Conservation (phyloP, 192 early-diverging fungal genomes). For the Gigaspora rosea region DNA sequence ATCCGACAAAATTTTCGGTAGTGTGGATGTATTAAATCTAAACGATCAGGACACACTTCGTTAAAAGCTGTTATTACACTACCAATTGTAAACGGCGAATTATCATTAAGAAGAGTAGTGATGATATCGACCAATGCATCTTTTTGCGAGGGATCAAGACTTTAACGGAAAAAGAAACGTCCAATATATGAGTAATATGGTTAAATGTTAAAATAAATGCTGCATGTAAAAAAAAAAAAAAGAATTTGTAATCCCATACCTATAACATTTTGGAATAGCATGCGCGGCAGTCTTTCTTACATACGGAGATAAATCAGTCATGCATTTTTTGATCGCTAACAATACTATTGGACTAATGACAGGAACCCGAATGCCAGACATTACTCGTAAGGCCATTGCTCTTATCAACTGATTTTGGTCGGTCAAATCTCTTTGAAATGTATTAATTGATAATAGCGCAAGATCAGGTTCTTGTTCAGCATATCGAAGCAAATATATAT, state of each 20-base stretch:
- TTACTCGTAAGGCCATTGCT: constrained; percentile 92
- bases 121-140: constrained; percentile 80
- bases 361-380: constrained; percentile 92
- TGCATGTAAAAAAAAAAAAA: neutral
- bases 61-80: constrained; percentile 83
- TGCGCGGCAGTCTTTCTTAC: constrained; percentile 92
- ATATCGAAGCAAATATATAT: constrained; percentile 94
- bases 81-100: constrained; percentile 85
- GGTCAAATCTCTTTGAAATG: constrained; percentile 94
- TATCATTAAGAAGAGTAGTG: constrained; percentile 75
- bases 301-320: constrained; percentile 85
- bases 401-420: constrained; percentile 93
- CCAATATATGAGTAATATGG: neutral
- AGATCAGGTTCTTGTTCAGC: constrained; percentile 97
- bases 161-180: constrained; percentile 35
- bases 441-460: constrained; percentile 93
- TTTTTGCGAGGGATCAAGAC: constrained; percentile 76
- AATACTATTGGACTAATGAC: constrained; percentile 91
- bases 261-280: constrained; percentile 85
- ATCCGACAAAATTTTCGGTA: constrained; percentile 86
- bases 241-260: constrained; percentile 44
- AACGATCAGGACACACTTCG: constrained; percentile 80
- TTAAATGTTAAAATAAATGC: neutral
- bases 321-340: constrained; percentile 85
- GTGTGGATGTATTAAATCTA: constrained; percentile 86